Evolutionary conservation across 2,329 filamentous ascomycete species (phyloP).

Genomic region (Trichoderma atrobrunneum): DNA sequence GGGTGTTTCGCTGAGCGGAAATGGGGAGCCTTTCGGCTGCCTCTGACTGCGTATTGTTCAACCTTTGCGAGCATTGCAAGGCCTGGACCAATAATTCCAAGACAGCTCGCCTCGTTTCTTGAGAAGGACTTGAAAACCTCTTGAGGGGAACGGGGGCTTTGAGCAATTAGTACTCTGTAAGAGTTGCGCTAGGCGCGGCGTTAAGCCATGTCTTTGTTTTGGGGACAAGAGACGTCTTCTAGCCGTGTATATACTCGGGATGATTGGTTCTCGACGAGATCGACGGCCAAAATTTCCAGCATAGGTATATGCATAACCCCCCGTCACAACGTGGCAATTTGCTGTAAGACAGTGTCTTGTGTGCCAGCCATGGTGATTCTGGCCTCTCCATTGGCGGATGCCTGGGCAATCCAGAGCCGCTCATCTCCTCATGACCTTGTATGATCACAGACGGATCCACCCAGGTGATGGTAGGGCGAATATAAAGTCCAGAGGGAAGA

Average conservation of each 20-base stretch:
- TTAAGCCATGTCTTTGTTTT: background rate
- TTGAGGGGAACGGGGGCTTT: background rate
- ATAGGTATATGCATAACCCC: background rate
- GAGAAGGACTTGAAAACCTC: background rate
- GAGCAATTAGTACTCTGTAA: background rate
- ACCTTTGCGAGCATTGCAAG: background rate
- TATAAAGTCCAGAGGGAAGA: background rate
- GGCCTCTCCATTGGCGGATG: background rate
- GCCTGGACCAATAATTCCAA: background rate
- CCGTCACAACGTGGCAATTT: background rate
- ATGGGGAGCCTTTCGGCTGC: background rate
- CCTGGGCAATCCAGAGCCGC: background rate
- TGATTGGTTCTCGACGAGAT: conserved; percentile 6
- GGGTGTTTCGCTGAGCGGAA: background rate
- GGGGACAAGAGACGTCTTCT: background rate
- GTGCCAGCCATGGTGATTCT: background rate
- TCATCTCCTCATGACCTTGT: background rate
- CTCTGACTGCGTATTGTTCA: background rate
- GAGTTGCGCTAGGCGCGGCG: background rate
- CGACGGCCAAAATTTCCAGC: background rate
- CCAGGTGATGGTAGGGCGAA: background rate
- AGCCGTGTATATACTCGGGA: background rate
- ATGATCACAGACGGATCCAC: background rate
- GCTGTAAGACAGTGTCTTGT: background rate
- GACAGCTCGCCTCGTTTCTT: background rate